These are phyloP conservation scores for Citrus mangshanensis DNA, from an alignment of 345 rosid genomes.

Conservation along the genomic window DNA sequence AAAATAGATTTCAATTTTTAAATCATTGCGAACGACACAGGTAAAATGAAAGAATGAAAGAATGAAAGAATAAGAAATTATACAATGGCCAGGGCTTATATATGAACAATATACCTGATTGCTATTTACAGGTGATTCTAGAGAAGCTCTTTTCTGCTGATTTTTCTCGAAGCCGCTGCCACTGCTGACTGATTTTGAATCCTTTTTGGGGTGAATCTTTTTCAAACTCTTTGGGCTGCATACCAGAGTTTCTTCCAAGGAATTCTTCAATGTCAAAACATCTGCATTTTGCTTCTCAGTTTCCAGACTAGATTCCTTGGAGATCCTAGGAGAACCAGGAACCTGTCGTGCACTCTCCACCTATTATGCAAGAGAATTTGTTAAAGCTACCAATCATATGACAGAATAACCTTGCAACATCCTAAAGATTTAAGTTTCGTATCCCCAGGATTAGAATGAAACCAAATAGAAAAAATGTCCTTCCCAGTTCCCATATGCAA, in stretches of 20 bases:
- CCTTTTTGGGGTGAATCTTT: background rate
- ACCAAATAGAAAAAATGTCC: background rate
- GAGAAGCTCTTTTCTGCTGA: constrained; percentile 22
- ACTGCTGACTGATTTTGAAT: no score
- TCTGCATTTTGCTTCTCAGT: constrained; percentile 22
- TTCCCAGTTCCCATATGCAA: background rate
- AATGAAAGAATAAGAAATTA: background rate
- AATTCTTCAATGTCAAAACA: constrained; percentile 23
- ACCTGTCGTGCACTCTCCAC: constrained; percentile 34
- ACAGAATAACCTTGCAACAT: background rate
- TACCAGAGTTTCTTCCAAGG: constrained; percentile 18
- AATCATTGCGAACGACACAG: background rate
- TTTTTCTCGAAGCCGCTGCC: constrained; percentile 10
- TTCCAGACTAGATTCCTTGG: constrained; percentile 37
- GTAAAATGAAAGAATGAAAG: background rate
- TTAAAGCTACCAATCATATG: background rate
- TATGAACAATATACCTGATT: constrained; percentile 33
- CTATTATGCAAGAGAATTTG: constrained; percentile 26
- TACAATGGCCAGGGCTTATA: background rate
- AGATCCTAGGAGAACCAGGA: constrained; percentile 26
- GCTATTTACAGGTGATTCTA: constrained; percentile 25
- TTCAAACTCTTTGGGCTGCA: constrained; percentile 19
- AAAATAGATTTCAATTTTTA: background rate
- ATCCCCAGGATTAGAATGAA: background rate
- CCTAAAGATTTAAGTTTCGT: background rate